phyloP scores from a whole-genome alignment of 2,329 filamentous ascomycete species.

The Alternaria triticina region DNA sequence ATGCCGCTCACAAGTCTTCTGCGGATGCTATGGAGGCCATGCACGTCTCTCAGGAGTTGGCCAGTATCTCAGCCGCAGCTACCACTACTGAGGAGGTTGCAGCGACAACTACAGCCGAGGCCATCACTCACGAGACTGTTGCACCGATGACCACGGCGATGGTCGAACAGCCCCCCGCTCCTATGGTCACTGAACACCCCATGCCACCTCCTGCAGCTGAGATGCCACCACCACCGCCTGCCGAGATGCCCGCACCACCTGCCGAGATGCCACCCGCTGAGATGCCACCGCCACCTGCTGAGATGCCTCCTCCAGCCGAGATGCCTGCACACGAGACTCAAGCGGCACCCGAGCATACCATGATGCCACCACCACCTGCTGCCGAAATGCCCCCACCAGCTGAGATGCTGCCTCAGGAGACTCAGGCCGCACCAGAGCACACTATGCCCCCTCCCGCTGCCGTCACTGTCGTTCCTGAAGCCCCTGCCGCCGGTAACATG shows the following conservation, averaged over 20 bases:
- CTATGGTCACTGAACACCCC: background rate
- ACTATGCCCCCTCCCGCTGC: conserved; percentile 2
- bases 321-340: background rate
- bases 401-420: conserved; percentile 3
- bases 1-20: conserved; percentile 9
- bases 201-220: background rate
- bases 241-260: background rate
- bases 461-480: background rate
- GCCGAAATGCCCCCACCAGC: background rate
- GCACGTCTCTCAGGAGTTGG: conserved; percentile 17
- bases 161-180: background rate
- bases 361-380: background rate
- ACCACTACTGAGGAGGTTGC: conserved; percentile 3
- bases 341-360: background rate
- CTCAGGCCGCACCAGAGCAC: background rate
- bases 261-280: background rate
- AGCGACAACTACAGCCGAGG: conserved; percentile 5
- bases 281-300: background rate
- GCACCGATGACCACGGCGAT: background rate
- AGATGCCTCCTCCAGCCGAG: background rate
- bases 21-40: conserved; percentile 19
- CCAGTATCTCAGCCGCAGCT: conserved; percentile 10
- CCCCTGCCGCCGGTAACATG: background rate
- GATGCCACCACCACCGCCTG: background rate
- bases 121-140: conserved; percentile 9